Evolutionary conservation across 306 rosid genomes (phyloP), one percentile per base, ranked within the genome.

Genomic region (Rosa persica): DNA sequence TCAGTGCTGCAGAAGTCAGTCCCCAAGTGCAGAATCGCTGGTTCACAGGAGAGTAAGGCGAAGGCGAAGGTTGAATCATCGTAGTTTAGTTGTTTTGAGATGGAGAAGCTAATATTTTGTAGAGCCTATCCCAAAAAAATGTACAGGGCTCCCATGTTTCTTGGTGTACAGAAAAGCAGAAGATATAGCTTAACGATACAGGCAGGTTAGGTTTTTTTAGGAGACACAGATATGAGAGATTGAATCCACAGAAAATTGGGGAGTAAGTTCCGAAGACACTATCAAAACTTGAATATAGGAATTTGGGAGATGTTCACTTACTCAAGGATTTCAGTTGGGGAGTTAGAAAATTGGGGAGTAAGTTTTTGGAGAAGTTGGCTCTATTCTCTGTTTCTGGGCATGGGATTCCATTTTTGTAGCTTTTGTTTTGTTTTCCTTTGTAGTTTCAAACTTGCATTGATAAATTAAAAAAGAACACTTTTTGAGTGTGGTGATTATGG

Each of bases 161-260:
- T 81, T 80, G 85, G 82, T 92, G 92, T 90, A 90, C 92, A 89
- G 85, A 42, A 77, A 75, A 82, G 80, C 76, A 48, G 75, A 79
- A 30, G 65, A 72, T 75, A 47, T 61, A 79, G 82, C 77, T 30
- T 58, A 72, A 39, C 22, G 34, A 16, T 67, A 67, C 60, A 42
- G 76, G 82, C 77, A 62, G 80, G 78, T 86, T 88, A 64, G 69
- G 69, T 85, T 77, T 43, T 46, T 54, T 43, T n/a, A 76, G 75
- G 70, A 85, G 87, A 15, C 39, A 65, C 65, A 70, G 85, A 82
- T 79, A 78, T 74, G 81, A 75, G 76, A 44, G 11, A 13, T 15
- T 64, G 77, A 76, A 60, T 74, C 77, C 77, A 78, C 16, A 49
- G 87, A 83, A 72, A 72, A 30, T 57, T 51, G 74, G 84, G 36